Evolutionary conservation across 176 grass and related monocot genomes (phyloP), one percentile per base, ranked within the genome.

Genomic region (Thalia dealbata): DNA sequence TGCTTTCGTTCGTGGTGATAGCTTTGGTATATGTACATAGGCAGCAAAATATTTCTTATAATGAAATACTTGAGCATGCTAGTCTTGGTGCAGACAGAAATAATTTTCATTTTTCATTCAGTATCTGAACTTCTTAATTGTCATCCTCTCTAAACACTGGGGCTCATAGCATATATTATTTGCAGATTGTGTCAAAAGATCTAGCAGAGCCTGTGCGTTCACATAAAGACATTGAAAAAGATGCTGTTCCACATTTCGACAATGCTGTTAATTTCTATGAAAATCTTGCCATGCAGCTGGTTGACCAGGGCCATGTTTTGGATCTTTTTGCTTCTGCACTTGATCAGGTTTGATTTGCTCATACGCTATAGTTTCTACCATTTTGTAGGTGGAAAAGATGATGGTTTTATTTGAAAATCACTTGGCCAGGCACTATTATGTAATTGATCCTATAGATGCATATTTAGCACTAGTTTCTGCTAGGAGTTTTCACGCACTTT

Each of bases 151-250:
- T 67, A 71, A 18, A 44, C 78, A 75, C 76, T 42, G 19, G 44
- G 15, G 21, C 68, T 70, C 60, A 78, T 58, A 65, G 42, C 50
- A 74, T 10, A 27, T 65, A 52, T 83, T 4, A 38, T 76, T 61
- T 83, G 82, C 85, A 93, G 95, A 93, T 99, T 86, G 95, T 99
- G 48, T 93, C 90, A 12, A 92, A 93, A 75, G 95, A 99, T 85
- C 78, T 93, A 63, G 91, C 95, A 52, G 95, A 99, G 74, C 95
- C 87, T 24, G 87, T 93, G 21, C 86, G 95, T 73, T 99, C 95
- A 19, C 95, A 99, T 82, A 99, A 99, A 82, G 95, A 99, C 80
- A 83, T 99, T 52, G 95, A 92, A 60, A 99, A 99, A 78, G 95
- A 99, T 38, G 90, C 87, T 69, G 85, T 81, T 84, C 87, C 90